These are phyloP conservation scores for Ulota crispa DNA, from an alignment of 225 moss, liverwort and hornwort genomes.

Conservation along the genomic window DNA sequence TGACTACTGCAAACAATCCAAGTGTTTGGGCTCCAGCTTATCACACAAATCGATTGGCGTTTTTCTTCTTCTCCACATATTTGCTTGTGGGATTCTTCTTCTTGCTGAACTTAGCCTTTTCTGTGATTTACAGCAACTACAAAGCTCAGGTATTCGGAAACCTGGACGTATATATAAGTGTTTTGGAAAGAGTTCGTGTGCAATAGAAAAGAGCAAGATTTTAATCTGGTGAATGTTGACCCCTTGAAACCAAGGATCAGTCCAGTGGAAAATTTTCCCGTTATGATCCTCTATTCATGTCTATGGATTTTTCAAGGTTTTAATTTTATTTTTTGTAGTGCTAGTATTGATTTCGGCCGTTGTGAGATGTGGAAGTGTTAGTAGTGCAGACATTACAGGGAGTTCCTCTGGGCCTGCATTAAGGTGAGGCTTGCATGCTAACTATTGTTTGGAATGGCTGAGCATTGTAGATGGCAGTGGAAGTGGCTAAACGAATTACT, in stretches of 20 bases:
- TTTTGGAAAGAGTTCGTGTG: not conserved
- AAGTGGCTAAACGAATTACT: conserved; percentile 77
- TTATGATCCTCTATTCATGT: not conserved
- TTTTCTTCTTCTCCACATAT: conserved; percentile 76
- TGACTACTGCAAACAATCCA: conserved; percentile 84
- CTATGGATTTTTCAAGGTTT: not conserved
- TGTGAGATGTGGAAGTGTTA: not conserved
- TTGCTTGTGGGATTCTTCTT: conserved; percentile 75
- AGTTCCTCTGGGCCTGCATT: not conserved
- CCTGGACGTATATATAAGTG: not conserved
- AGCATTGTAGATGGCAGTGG: conserved; percentile 68
- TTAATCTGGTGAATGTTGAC: conserved; percentile 7
- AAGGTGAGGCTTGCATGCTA: not conserved
- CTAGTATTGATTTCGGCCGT: not conserved
- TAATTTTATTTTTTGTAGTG: not conserved
- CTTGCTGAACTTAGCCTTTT: conserved; percentile 65
- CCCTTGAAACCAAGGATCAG: not conserved
- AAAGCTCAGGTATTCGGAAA: conserved; percentile 62
- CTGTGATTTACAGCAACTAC: conserved; percentile 72
- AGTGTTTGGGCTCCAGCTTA: conserved; percentile 70
- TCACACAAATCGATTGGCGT: conserved; percentile 46
- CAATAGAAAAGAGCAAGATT: not conserved
- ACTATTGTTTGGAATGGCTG: conserved; percentile 19
- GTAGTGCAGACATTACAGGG: not conserved
- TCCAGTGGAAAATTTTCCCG: not conserved